Conservation (phyloP, 768 basidiomycete genomes). For the Lactarius indigo region DNA sequence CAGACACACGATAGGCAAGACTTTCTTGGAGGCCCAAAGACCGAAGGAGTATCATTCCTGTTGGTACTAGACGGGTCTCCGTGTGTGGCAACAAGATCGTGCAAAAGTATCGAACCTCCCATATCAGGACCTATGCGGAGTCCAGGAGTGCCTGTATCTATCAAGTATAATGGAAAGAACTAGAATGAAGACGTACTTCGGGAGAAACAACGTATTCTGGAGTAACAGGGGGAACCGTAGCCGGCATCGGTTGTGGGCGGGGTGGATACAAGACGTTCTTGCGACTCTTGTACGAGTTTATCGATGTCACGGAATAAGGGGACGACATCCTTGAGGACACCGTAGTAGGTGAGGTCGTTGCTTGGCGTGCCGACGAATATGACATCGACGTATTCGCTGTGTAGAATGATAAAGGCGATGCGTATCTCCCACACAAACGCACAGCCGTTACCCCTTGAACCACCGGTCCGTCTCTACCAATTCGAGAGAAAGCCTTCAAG, state of each 20-base stretch:
- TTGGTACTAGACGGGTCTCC: background rate
- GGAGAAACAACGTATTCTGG: no score
- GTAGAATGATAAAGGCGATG: no score
- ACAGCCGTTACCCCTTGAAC: no score
- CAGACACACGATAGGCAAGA: background rate
- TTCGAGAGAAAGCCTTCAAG: no score
- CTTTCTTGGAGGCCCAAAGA: background rate
- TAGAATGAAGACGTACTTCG: background rate
- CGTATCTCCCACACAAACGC: no score
- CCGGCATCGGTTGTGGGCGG: no score
- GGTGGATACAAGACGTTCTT: background rate
- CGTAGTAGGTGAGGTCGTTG: background rate
- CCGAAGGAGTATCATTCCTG: background rate
- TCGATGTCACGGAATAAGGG: background rate
- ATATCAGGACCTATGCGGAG: background rate
- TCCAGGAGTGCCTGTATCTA: background rate
- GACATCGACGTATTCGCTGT: no score
- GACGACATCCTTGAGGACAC: background rate
- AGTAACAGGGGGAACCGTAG: no score
- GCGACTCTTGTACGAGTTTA: no score
- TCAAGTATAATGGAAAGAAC: no score
- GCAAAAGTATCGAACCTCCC: background rate
- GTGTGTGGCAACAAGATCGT: background rate
- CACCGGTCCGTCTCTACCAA: no score
- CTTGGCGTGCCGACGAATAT: no score